Evolutionary conservation across 257 asterid genomes (phyloP).

Genomic region (Solanum raphanifolium): DNA sequence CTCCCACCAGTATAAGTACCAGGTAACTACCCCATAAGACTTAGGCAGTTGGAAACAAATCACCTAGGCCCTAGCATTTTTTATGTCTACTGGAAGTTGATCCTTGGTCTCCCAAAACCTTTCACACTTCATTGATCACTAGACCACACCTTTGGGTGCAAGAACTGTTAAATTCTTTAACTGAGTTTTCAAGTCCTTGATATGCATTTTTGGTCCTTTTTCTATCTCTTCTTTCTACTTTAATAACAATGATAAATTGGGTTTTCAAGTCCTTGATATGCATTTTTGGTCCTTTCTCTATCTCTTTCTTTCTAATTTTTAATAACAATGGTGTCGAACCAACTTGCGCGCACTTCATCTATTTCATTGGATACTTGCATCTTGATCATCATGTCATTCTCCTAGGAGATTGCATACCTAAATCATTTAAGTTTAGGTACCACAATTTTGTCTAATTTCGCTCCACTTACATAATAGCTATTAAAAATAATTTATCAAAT

Average conservation of each 20-base stretch:
- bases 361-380: not conserved
- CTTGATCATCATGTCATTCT: not conserved
- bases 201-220: not conserved
- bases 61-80: not conserved
- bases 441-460: not conserved
- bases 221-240: not conserved
- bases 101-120: not conserved
- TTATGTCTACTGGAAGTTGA: not conserved
- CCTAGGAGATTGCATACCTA: not conserved
- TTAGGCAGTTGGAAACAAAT: not conserved
- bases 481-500: not conserved
- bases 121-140: not conserved
- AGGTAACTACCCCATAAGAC: not conserved
- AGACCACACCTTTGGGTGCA: not conserved
- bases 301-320: not conserved
- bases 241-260: not conserved
- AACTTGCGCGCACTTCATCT: not conserved
- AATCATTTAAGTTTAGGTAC: not conserved
- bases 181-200: not conserved
- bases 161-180: not conserved
- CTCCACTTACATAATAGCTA: not conserved
- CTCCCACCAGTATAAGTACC: not conserved
- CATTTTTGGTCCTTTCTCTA: not conserved
- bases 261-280: not conserved
- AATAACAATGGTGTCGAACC: not conserved